Percentiles rank a stretch among this genome's conserved stretches.
Evolutionary conservation across 192 early-diverging fungal genomes (phyloP).

Genomic region (Linnemannia schmuckeri): DNA sequence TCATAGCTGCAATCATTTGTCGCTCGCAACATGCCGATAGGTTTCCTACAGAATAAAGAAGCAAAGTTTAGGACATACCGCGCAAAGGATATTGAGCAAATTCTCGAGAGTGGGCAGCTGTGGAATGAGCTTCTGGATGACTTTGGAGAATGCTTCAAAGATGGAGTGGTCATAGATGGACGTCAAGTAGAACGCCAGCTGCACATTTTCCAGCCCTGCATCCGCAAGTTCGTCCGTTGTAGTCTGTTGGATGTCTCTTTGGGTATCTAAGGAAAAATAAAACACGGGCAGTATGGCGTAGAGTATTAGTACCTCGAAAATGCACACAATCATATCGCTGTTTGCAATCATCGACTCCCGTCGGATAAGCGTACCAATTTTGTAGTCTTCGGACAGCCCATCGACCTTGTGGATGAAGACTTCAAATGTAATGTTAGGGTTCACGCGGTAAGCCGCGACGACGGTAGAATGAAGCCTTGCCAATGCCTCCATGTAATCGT

Average conservation of each 20-base stretch:
- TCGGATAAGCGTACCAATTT: conserved; percentile 74
- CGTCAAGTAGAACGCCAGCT: conserved; percentile 88
- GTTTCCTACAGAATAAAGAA: not conserved
- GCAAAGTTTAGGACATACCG: conserved; percentile 66
- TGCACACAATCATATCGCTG: not conserved
- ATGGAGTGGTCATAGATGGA: conserved; percentile 96
- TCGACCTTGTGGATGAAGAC: conserved; percentile 98
- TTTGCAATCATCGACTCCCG: not conserved
- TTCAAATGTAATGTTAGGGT: conserved; percentile 89
- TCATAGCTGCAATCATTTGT: not conserved
- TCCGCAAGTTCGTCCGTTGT: conserved; percentile 90
- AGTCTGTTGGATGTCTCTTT: conserved; percentile 93
- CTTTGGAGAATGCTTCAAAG: conserved; percentile 94
- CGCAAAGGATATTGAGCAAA: conserved; percentile 92
- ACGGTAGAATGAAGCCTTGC: conserved; percentile 81
- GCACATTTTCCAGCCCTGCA: conserved; percentile 80
- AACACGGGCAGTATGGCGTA: not conserved
- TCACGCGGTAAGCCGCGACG: conserved; percentile 79
- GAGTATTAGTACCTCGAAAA: not conserved
- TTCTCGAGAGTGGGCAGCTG: conserved; percentile 89
- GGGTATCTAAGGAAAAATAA: conserved; percentile 73
- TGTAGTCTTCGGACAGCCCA: conserved; percentile 94
- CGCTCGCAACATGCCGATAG: not conserved
- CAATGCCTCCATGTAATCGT: conserved; percentile 87
- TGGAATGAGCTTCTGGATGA: conserved; percentile 91